phyloP scores from a whole-genome alignment of 352 stramenopile species.

The Phytophthora sp. region DNA sequence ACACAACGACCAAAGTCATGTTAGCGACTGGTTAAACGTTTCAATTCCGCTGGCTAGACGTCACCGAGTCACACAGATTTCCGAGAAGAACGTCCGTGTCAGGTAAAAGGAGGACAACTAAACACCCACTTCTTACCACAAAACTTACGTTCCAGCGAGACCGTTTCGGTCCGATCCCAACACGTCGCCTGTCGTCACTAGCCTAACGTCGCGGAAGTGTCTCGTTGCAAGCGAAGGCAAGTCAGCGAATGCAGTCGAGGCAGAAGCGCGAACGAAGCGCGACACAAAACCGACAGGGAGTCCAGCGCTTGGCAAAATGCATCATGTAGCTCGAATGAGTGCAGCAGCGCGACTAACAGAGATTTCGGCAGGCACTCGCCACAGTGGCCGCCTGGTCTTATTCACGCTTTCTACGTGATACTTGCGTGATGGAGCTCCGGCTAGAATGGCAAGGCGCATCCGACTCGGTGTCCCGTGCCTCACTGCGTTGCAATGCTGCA shows the following conservation, averaged over 20 bases:
- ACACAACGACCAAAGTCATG: constrained; percentile 16
- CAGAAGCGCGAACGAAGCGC: constrained; percentile 5
- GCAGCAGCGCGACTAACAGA: constrained; percentile 24
- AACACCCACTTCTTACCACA: constrained; percentile 28
- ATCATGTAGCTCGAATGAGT: constrained; percentile 15
- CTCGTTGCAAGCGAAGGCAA: constrained; percentile 24
- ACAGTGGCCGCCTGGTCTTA: constrained; percentile 36
- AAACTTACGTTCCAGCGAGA: constrained; percentile 16
- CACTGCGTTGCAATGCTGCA: constrained; percentile 11
- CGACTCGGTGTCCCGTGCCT: constrained; percentile 7
- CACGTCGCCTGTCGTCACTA: too few relatives aligned
- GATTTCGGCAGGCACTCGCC: constrained; percentile 27
- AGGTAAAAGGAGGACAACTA: constrained; percentile 5
- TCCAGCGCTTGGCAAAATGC: background rate
- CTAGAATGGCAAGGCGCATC: constrained; percentile 16
- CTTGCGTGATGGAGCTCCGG: constrained; percentile 24
- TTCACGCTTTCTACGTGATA: constrained; percentile 26
- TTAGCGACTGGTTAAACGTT: constrained; percentile 25
- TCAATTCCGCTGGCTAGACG: constrained; percentile 7
- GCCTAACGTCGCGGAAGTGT: background rate
- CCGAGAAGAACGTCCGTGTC: constrained; percentile 22
- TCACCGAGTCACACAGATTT: constrained; percentile 29
- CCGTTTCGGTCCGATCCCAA: too few relatives aligned
- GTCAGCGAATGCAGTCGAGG: constrained; percentile 30
- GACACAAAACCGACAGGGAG: background rate